Percentiles rank a stretch among this genome's conserved stretches.
Evolutionary conservation across 495 filamentous ascomycete genomes (phyloP).

Genomic region (Xylaria telfairii): DNA sequence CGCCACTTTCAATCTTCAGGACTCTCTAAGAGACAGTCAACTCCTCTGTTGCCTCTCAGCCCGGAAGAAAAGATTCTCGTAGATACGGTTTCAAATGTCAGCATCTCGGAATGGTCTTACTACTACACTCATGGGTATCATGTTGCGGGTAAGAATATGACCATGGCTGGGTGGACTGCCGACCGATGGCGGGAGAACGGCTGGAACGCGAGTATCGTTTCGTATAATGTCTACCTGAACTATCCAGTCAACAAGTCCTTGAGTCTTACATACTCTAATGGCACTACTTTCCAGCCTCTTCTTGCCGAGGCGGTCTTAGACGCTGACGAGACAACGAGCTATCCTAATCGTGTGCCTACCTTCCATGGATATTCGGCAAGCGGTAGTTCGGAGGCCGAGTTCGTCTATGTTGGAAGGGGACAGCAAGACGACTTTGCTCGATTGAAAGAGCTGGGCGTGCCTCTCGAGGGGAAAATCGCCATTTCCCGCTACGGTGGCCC

Average conservation of each 20-base stretch:
- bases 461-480: conserved; percentile 79
- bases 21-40: conserved; percentile 29
- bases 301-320: conserved; percentile 79
- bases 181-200: conserved; percentile 79
- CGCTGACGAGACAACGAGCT: conserved; percentile 73
- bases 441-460: conserved; percentile 70
- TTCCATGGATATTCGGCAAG: conserved; percentile 89
- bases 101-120: conserved; percentile 41
- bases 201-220: conserved; percentile 67
- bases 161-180: conserved; percentile 75
- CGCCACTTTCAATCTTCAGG: conserved; percentile 17
- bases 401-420: conserved; percentile 79
- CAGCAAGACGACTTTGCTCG: conserved; percentile 80
- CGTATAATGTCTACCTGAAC: conserved; percentile 84
- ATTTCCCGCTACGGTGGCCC: conserved; percentile 78
- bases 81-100: conserved; percentile 37
- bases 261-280: conserved; percentile 59
- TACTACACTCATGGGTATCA: conserved; percentile 47
- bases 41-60: conserved; percentile 33
- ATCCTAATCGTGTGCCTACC: conserved; percentile 74
- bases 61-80: conserved; percentile 36
- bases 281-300: conserved; percentile 70
- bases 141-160: conserved; percentile 45
- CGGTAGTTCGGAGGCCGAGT: conserved; percentile 76
- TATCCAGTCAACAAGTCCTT: conserved; percentile 79